phyloP scores from a whole-genome alignment of 2,329 filamentous ascomycete species.

The Monilinia fructicola region DNA sequence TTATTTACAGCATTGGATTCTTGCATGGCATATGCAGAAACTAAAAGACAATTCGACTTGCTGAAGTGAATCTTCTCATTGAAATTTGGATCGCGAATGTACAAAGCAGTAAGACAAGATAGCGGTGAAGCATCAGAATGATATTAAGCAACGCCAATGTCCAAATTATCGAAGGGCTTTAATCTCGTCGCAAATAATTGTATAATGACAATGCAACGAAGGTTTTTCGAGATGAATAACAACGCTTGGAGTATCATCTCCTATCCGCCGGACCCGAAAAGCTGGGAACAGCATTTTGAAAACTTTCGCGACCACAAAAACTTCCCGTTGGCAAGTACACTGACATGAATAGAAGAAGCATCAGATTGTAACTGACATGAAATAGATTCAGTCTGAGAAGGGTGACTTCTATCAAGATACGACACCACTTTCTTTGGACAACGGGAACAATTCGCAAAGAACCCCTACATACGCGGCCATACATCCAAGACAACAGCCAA shows the following conservation, averaged over 20 bases:
- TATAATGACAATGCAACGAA: constrained; percentile 33
- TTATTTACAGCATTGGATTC: constrained; percentile 26
- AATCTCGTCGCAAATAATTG: constrained; percentile 32
- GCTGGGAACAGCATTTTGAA: constrained; percentile 34
- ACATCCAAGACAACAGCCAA: constrained; percentile 25
- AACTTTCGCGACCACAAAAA: constrained; percentile 32
- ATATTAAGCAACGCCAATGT: constrained; percentile 40
- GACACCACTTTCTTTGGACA: constrained; percentile 15
- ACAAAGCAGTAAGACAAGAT: constrained; percentile 28
- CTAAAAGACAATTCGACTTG: constrained; percentile 27
- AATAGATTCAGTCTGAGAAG: constrained; percentile 29
- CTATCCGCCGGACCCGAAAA: constrained; percentile 27
- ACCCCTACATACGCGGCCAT: constrained; percentile 23
- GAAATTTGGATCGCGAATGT: constrained; percentile 33
- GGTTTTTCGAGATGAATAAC: constrained; percentile 38
- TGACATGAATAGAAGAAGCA: not conserved
- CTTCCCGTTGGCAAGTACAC: constrained; percentile 28
- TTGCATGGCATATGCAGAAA: constrained; percentile 30
- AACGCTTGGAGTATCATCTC: constrained; percentile 37
- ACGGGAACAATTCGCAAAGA: constrained; percentile 22
- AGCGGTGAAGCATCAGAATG: constrained; percentile 37
- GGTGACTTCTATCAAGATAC: constrained; percentile 32
- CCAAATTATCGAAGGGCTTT: constrained; percentile 36
- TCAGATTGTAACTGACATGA: constrained; percentile 24
- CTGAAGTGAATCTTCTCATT: constrained; percentile 30